phyloP scores from a whole-genome alignment of 176 grass and related monocot species.

The Musa acuminata region DNA sequence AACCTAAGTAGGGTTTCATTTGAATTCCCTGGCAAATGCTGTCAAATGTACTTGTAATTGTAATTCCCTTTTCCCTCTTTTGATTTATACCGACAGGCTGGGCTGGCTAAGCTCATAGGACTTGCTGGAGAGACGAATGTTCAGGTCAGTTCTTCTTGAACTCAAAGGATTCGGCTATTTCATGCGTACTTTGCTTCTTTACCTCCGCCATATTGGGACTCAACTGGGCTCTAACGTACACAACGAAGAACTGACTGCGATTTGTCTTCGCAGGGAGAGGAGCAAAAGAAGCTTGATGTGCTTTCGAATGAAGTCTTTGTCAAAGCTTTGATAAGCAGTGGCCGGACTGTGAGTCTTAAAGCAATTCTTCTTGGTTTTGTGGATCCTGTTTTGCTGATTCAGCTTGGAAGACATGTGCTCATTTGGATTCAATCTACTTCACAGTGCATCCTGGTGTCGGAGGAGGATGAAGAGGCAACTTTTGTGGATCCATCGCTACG shows the following conservation, averaged over 20 bases:
- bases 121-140: constrained; percentile 91
- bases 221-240: too few species aligned
- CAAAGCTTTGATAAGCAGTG: constrained; percentile 92
- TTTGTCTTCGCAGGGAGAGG: constrained; percentile 59
- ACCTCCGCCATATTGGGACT: too few species aligned
- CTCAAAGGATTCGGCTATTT: not conserved
- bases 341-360: constrained; percentile 56
- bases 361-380: not conserved
- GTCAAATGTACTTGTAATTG: not conserved
- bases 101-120: constrained; percentile 76
- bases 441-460: constrained; percentile 87
- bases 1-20: too few species aligned
- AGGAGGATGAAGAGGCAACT: constrained; percentile 88
- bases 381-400: not conserved
- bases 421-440: not conserved
- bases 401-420: not conserved
- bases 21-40: too few species aligned
- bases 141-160: constrained; percentile 41
- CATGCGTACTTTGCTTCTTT: not conserved
- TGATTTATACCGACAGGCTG: constrained; percentile 38
- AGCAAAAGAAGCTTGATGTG: constrained; percentile 99
- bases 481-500: constrained; percentile 76
- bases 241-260: not conserved
- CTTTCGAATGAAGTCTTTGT: constrained; percentile 97
- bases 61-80: not conserved